Base-by-base conservation (phyloP, 1,139 yeast species). In the Hansenula sp. region DNA sequence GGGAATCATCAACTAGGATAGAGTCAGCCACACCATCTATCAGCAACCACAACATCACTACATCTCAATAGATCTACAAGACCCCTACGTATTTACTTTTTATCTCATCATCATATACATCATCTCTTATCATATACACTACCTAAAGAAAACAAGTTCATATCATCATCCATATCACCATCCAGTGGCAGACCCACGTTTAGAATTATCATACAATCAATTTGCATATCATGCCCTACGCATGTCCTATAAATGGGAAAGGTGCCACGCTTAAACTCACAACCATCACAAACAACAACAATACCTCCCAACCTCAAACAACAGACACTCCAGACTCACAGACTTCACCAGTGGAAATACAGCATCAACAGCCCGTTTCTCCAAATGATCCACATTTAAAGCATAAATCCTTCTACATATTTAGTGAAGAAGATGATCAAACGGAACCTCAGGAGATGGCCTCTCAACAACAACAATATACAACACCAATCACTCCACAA, bases 381-480 rank as follows among this genome's bases (percentile, higher is more conserved):
- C 21, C 29, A n/a, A 13, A 22, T 12, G 24, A 24, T 26, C 32
- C 21, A 6, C 29, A 19, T 7, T 33, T 31, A 2, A 31, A 22
- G 6, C 26, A 32, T 16, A 22, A 22, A 17, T 22, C 38, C 6
- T 39, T 39, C 21, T 39, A 31, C 16, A 31, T 39, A n/a, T 39
- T 29, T 27, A 35, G 32, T 16, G 39, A 29, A 26, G 53, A 49
- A 12, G 55, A 49, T 27, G 38, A 10, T 29, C 43, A 19, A 9
- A 39, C 8, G 9, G 24, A 13, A 34, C 26, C 7, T 4, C 25
- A 5, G 29, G 25, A 28, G 13, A 28, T 16, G 12, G 6, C 8
- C 7, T 7, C 16, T 7, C 21, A 14, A 11, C 27, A 32, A 16
- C 34, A 31, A 14, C 19, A 13, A 6, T 16, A 31, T 5, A 5